Evolutionary conservation across 2,329 filamentous ascomycete genomes (phyloP).

Genomic region (Colletotrichum sublineola): DNA sequence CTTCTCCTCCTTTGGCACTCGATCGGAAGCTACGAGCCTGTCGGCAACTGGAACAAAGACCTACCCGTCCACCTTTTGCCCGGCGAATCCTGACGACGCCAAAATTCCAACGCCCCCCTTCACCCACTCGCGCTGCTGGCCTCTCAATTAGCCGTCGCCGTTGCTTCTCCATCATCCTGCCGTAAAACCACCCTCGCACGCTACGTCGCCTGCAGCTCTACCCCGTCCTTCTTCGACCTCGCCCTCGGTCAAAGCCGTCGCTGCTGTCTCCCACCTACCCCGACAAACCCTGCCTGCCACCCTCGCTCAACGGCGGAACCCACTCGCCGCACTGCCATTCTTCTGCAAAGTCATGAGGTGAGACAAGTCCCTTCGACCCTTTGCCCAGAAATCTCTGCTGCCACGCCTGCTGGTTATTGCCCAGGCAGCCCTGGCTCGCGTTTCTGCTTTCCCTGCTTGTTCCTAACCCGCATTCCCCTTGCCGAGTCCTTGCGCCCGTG

Average conservation of each 20-base stretch:
- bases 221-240: neutral
- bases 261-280: neutral
- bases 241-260: neutral
- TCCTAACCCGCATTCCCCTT: slow-evolving; percentile 34
- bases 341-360: slow-evolving; percentile 41
- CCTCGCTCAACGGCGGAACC: slow-evolving; percentile 15
- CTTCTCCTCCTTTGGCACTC: slow-evolving; percentile 3
- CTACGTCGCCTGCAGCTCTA: neutral
- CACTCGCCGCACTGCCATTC: slow-evolving; percentile 11
- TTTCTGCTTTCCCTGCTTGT: slow-evolving; percentile 13
- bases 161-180: neutral
- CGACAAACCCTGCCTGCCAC: neutral
- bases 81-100: slow-evolving; percentile 21
- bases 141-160: slow-evolving; percentile 24
- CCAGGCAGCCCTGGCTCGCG: slow-evolving; percentile 39
- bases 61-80: slow-evolving; percentile 2
- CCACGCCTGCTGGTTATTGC: slow-evolving; percentile 33
- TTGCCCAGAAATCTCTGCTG: slow-evolving; percentile 24
- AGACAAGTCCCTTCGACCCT: slow-evolving; percentile 36
- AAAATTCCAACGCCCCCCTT: neutral
- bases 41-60: slow-evolving; percentile 27
- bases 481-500: slow-evolving; percentile 28
- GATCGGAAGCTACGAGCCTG: slow-evolving; percentile 15
- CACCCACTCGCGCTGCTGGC: neutral
- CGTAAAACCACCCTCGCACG: neutral